Evolutionary conservation across 345 rosid species (phyloP), one percentile per base, ranked within the genome.

Genomic region (Brassica incana): DNA sequence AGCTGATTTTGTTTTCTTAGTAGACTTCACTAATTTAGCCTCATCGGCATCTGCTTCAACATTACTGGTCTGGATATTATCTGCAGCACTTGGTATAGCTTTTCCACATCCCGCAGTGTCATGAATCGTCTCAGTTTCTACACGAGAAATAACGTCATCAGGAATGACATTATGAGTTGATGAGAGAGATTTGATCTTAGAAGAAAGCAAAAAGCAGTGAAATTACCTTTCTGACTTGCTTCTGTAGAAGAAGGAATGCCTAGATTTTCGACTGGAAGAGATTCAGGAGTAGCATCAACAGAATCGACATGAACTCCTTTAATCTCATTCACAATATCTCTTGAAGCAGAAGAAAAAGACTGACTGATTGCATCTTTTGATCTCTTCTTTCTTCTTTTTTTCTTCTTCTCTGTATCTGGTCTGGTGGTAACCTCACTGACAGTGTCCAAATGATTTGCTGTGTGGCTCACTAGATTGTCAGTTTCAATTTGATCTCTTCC

Each of bases 1-100:
- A 18, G 68, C 68, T 20, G 65, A 72, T 73, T 83, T 86, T 83
- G 59, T 91, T 38, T 63, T 86, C 86, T 85, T 88, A 6, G 84
- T 77, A 71, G 87, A 30, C 73, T 77, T 86, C 74, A 16, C 15
- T 29, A 61, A 62, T 69, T 62, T 80, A 74, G 36, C 50, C 71
- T 69, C 50, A 66, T 12, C 50, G 4, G 50, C 71, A 77, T 66
- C 66, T 29, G 38, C 15, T 5, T 69, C 77, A 65, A 1, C 27
- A 4, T 63, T 62, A 64, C 25, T 27, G 2, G 65, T 35, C 16
- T 71, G 71, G 5, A 35, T 62, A 48, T 14, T 64, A 35, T 50
- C 81, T 52, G 12, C 54, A 77, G 56, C 61, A 63, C 71, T 62
- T 70, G 50, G 50, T 67, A 15, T 2, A 60, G 35, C 74, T 69